A percentile compares a stretch with the other conserved stretches of the same genome.
phyloP scores from a whole-genome alignment of 2,329 filamentous ascomycete genomes.

The Claviceps pusilla region DNA sequence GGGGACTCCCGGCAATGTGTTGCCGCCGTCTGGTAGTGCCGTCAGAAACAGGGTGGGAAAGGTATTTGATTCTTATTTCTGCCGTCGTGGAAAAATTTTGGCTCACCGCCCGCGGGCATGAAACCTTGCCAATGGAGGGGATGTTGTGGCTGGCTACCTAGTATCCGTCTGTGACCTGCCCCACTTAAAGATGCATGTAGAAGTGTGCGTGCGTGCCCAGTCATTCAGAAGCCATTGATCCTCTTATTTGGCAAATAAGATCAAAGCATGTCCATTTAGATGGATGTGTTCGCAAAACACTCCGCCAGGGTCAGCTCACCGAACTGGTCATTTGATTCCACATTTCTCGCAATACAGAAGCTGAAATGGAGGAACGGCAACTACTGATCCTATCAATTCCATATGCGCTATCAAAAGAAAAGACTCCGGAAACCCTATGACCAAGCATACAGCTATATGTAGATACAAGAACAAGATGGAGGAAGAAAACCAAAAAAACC shows the following conservation, averaged over 20 bases:
- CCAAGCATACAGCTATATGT: not conserved
- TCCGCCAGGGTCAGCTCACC: too few relatives aligned
- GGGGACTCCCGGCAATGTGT: not conserved
- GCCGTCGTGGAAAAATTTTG: slow-evolving; percentile 6
- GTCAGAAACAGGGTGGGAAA: not conserved
- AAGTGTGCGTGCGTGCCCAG: too few relatives aligned
- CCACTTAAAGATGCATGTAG: not conserved
- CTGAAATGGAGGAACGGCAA: not conserved
- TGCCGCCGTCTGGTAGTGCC: not conserved
- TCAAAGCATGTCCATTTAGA: too few relatives aligned
- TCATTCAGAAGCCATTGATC: too few relatives aligned
- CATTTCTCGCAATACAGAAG: not conserved
- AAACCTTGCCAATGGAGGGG: not conserved
- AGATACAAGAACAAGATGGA: not conserved
- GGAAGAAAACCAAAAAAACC: too few relatives aligned
- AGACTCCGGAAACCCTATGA: not conserved
- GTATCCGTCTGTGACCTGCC: not conserved
- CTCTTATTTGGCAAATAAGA: too few relatives aligned
- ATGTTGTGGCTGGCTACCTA: not conserved
- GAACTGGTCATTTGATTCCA: too few relatives aligned
- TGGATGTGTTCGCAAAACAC: too few relatives aligned
- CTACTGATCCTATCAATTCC: not conserved
- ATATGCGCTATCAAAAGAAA: not conserved
- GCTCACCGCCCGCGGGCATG: slow-evolving; percentile 6
- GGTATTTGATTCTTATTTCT: slow-evolving; percentile 3